These are phyloP conservation scores for Backusella tuberculispora DNA, from an alignment of 192 early-diverging fungal genomes.

Conservation along the genomic window DNA sequence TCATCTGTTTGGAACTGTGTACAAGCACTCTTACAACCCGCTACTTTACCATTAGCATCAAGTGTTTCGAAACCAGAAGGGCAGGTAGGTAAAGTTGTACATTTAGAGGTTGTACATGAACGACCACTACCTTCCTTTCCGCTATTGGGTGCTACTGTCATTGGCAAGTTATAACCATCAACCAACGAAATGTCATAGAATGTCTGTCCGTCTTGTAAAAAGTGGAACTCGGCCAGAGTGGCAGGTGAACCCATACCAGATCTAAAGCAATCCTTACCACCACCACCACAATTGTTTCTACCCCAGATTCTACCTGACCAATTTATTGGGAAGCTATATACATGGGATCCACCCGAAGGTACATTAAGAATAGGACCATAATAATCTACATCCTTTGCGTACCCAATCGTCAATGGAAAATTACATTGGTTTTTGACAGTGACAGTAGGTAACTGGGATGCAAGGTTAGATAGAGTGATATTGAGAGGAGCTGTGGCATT, in stretches of 20 bases:
- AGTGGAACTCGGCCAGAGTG: constrained; percentile 39
- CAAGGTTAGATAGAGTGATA: neutral
- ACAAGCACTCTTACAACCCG: constrained; percentile 39
- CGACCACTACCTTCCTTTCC: neutral
- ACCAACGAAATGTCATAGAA: constrained; percentile 43
- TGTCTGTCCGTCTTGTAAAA: constrained; percentile 6
- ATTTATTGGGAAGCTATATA: constrained; percentile 1
- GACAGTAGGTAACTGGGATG: neutral
- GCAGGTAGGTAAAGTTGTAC: constrained; percentile 26
- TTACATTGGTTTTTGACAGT: constrained; percentile 31
- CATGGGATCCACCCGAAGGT: constrained; percentile 17
- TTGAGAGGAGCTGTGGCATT: neutral
- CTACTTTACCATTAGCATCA: constrained; percentile 24
- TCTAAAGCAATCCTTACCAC: constrained; percentile 3
- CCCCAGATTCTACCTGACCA: constrained; percentile 42
- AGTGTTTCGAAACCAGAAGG: constrained; percentile 27
- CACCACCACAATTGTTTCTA: constrained; percentile 25
- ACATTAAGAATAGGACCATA: constrained; percentile 19
- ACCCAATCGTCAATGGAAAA: neutral
- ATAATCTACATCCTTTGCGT: constrained; percentile 25
- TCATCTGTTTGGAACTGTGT: constrained; percentile 18
- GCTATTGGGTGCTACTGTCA: constrained; percentile 22
- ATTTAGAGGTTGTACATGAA: constrained; percentile 22
- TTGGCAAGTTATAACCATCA: constrained; percentile 40
- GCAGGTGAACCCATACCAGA: constrained; percentile 37